Evolutionary conservation across 1,284 basidiomycete genomes (phyloP).

Genomic region (Anthracocystis panici-leucophaei): DNA sequence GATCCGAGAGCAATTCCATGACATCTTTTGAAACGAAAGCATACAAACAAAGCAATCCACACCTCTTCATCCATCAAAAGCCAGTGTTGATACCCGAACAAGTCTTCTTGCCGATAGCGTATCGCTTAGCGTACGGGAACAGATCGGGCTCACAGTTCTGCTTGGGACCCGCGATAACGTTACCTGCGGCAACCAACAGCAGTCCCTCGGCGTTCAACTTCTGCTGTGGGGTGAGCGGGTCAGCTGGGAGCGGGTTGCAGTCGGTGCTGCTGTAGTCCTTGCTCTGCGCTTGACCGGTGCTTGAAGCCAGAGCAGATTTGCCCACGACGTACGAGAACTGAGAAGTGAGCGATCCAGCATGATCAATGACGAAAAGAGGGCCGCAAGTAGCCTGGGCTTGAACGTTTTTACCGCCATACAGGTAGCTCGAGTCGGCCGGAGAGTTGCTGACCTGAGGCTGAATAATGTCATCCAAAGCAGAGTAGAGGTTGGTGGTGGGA

Average conservation of each 20-base stretch:
- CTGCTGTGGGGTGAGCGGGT: slow-evolving; percentile 21
- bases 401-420: slow-evolving; percentile 32
- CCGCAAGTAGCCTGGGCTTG: slow-evolving; percentile 33
- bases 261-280: slow-evolving; percentile 22
- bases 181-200: slow-evolving; percentile 14
- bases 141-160: slow-evolving; percentile 47
- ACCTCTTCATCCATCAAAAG: background rate
- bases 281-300: slow-evolving; percentile 15
- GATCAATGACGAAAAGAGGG: slow-evolving; percentile 25
- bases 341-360: slow-evolving; percentile 27
- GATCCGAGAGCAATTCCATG: background rate
- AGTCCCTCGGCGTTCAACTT: slow-evolving; percentile 13
- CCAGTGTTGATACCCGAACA: slow-evolving; percentile 22
- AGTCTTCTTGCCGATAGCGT: slow-evolving; percentile 32
- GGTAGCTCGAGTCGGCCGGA: slow-evolving; percentile 22
- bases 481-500: slow-evolving; percentile 48
- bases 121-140: slow-evolving; percentile 33
- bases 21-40: background rate
- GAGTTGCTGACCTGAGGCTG: slow-evolving; percentile 28
- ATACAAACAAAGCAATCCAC: no score
- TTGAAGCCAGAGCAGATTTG: slow-evolving; percentile 10
- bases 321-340: slow-evolving; percentile 39
- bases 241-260: slow-evolving; percentile 28
- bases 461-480: slow-evolving; percentile 34
- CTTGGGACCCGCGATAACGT: slow-evolving; percentile 28